Evolutionary conservation across 106 monocot species (phyloP), one percentile per base, ranked within the genome.

Genomic region (Dioscorea dumetorum): DNA sequence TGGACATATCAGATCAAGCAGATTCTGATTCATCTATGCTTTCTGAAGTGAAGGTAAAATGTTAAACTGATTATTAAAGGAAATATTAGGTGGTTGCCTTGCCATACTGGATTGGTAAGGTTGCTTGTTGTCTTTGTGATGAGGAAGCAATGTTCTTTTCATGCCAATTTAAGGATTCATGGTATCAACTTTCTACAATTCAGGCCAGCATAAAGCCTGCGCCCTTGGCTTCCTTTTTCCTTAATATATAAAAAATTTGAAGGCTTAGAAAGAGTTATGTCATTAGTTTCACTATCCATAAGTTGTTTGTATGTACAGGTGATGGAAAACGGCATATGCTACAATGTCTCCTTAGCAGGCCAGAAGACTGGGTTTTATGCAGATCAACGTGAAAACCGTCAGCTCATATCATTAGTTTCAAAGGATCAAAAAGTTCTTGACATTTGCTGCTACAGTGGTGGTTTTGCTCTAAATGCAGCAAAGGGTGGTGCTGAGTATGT

Each of bases 311-410:
- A 28, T 14, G 79, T 66, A 11, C 67, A 97, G 95, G 88, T 97
- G 64, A 84, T 84, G 78, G 95, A 97, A 74, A 97, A 91, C 79
- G 95, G 88, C 13, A 63, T 91, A 31, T 74, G 51, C 31, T 91
- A 89, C 62, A 69, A 67, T 50, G 76, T 97, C 62, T 97, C 91
- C 69, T 71, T 80, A 58, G 86, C 82, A 60, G 91, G 91, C 22
- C 91, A 92, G 73, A 97, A 97, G 73, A 97, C 91, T 63, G 95
- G 95, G 31, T 97, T 91, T 74, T 97, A 91, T 77, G 91, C 91
- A 69, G 95, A 97, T 80, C 95, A 97, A 70, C 88, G 95, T 50
- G 95, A 97, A 61, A 97, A 82, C 20, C 88, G 95, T 54, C 72
- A 76, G 20, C 67, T 89, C 61, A 89, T 97, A 74, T 82, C 81